A percentile compares a stretch with the other conserved stretches of the same genome.
phyloP scores from a whole-genome alignment of 2,329 filamentous ascomycete species.

The Iodosphaeria phyllophila region DNA sequence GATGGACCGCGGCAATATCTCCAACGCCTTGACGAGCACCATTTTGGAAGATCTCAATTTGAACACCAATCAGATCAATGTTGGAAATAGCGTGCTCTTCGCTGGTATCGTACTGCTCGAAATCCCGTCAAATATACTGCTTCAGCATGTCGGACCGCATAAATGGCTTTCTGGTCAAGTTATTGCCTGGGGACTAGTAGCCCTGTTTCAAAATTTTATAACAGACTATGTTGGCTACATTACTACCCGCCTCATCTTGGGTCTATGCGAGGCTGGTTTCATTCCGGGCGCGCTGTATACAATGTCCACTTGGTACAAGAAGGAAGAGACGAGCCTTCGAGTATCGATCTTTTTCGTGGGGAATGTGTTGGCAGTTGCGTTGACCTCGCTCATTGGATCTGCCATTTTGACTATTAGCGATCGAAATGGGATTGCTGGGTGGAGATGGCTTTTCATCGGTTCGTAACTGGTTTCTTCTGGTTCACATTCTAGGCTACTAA shows the following conservation, averaged over 20 bases:
- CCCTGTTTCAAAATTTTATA: constrained; percentile 23
- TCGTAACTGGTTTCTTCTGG: constrained; percentile 3
- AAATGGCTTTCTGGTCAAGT: constrained; percentile 30
- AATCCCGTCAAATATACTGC: constrained; percentile 30
- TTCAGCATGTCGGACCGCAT: constrained; percentile 21
- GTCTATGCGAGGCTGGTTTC: constrained; percentile 27
- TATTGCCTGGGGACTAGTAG: constrained; percentile 26
- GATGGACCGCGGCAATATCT: constrained; percentile 32
- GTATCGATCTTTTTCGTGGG: constrained; percentile 31
- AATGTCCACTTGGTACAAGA: constrained; percentile 27
- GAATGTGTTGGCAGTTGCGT: constrained; percentile 30
- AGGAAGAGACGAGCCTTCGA: constrained; percentile 22
- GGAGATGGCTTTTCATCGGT: constrained; percentile 30
- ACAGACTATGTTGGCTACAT: constrained; percentile 22
- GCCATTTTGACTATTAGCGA: constrained; percentile 24
- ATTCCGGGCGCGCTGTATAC: constrained; percentile 29
- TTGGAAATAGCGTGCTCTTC: constrained; percentile 34
- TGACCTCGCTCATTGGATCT: constrained; percentile 26
- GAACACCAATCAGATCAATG: constrained; percentile 26
- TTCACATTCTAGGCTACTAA: background rate
- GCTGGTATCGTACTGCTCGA: constrained; percentile 28
- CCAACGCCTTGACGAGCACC: constrained; percentile 28
- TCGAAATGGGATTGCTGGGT: constrained; percentile 18
- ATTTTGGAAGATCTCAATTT: constrained; percentile 23
- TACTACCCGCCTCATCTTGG: constrained; percentile 20